Conservation (phyloP, 441 rosid species). For the Adansonia gregorii region DNA sequence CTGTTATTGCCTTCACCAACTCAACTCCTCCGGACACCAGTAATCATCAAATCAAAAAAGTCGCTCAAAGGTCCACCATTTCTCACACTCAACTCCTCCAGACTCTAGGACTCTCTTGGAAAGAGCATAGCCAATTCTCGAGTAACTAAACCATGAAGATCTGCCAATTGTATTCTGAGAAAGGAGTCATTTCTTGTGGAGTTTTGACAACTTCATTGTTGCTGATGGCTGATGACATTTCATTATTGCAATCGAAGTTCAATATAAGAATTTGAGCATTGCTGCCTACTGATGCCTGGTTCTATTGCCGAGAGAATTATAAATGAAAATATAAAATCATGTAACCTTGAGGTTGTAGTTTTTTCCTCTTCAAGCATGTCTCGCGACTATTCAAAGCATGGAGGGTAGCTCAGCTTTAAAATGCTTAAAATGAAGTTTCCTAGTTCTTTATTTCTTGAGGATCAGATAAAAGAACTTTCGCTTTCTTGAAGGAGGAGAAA, state of each 20-base stretch:
- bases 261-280: neutral
- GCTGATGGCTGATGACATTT: neutral
- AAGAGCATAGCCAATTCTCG: neutral
- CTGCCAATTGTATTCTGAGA: neutral
- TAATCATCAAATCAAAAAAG: no score
- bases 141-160: neutral
- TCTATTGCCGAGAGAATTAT: neutral
- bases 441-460: neutral
- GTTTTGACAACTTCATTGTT: neutral
- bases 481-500: neutral
- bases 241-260: neutral
- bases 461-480: neutral
- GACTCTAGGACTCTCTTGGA: no score
- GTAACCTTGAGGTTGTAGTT: neutral
- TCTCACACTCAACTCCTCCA: no score
- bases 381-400: neutral
- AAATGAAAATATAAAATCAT: constrained; percentile 10
- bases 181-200: neutral
- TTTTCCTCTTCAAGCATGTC: neutral
- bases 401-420: constrained; percentile 1
- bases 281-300: neutral
- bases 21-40: no score
- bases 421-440: constrained; percentile 5
- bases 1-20: no score
- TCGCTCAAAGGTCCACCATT: no score